A percentile compares a stretch with the other conserved stretches of the same genome.
These are phyloP conservation scores for Stentor coeruleus DNA, from an alignment of 73 alveolate genomes.

Conservation along the genomic window DNA sequence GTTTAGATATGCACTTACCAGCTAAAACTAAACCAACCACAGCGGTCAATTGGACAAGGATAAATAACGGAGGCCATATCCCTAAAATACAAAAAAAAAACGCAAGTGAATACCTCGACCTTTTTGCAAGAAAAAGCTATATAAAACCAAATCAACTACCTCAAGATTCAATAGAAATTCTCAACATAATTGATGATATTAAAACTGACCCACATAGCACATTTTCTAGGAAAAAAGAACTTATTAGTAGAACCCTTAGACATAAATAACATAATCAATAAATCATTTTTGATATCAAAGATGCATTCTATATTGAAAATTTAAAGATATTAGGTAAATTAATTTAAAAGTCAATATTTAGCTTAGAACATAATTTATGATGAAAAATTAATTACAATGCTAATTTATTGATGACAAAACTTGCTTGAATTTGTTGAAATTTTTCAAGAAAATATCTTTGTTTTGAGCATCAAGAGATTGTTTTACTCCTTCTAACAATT, in stretches of 20 bases:
- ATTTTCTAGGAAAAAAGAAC: background rate
- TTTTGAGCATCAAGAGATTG: background rate
- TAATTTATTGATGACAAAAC: no score
- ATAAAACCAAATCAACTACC: background rate
- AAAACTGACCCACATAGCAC: conserved; percentile 1
- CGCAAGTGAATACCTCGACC: background rate
- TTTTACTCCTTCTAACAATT: background rate
- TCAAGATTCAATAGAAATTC: background rate
- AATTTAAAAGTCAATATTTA: no score
- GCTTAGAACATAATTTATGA: no score
- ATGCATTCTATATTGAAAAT: no score
- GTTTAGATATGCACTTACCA: background rate
- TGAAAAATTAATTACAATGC: no score
- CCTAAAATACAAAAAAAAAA: background rate
- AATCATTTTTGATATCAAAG: no score
- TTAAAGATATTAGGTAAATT: no score
- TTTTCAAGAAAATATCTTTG: background rate
- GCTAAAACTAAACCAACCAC: background rate
- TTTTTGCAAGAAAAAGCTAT: conserved; percentile 6
- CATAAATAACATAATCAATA: no score
- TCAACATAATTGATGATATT: background rate
- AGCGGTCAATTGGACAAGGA: background rate
- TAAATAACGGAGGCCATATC: background rate
- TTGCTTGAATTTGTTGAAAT: background rate
- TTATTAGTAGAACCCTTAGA: background rate